Base-by-base conservation (phyloP, 2,329 filamentous ascomycete genomes). In the Colletotrichum sp. region DNA sequence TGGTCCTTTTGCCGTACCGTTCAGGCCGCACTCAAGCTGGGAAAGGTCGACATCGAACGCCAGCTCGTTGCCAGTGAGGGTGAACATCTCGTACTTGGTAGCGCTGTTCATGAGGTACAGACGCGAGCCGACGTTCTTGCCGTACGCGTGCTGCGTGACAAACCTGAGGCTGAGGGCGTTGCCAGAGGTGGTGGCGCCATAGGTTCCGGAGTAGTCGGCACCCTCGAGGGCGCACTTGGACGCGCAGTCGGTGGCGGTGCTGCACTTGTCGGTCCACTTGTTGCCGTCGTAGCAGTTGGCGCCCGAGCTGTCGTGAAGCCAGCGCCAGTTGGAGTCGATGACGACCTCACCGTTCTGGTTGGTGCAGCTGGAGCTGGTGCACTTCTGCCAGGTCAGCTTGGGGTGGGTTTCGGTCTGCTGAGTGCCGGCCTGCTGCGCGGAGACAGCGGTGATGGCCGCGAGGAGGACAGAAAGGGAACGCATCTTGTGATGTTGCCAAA, bases 31-130 rank as follows among this genome's bases (percentile, higher is more conserved):
- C 44, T 81, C 89, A 28, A 93, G 86, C 75, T 89, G 88, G 39
- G 91, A 93, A 34, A 93, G 88, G 81, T 94, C 92, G 21, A 93
- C 92, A 70, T 93, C 92, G 75, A 94, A 93, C 39, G 90, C 90
- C 82, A 94, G 90, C 82, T 94, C 92, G 81, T 91, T 87, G 84
- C 90, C 90, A 71, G 90, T 85, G 71, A 93, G 85, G 67, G 91
- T 88, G 84, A 93, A 90, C 80, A 90, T 88, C 84, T 93, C 84
- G 81, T 94, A 94, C 73, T 88, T 89, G 76, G 85, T 85, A 52
- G 89, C 87, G 71, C 87, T 85, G 78, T 88, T 87, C 85, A 93
- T 88, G 72, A 93, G 87, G 81, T 92, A 94, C 59, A 92, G 82
- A 75, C 92, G 88, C 18, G 90, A 86, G 26, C 85, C 85, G 28